A percentile compares a stretch with the other conserved stretches of the same genome.
Conservation (phyloP, 345 rosid species). For the Euphorbia pulcherrima region DNA sequence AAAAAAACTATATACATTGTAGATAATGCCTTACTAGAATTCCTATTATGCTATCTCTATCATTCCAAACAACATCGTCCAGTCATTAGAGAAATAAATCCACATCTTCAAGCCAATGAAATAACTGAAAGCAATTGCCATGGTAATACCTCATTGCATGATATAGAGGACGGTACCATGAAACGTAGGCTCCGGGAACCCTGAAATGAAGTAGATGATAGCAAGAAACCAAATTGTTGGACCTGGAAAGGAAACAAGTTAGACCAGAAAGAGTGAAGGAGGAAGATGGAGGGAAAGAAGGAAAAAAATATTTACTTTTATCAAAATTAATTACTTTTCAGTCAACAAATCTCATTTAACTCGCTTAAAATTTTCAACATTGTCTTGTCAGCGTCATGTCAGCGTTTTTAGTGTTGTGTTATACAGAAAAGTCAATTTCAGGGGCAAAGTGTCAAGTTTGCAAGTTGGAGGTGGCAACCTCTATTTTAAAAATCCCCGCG, state of each 20-base stretch:
- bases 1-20: neutral
- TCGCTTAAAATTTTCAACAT: too few relatives aligned
- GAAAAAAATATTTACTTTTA: too few relatives aligned
- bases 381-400: too few relatives aligned
- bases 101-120: neutral
- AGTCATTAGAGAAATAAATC: conserved; percentile 2
- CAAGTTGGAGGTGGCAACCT: too few relatives aligned
- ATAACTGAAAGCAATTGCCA: neutral
- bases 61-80: too few relatives aligned
- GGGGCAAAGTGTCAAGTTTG: too few relatives aligned
- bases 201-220: conserved; percentile 77
- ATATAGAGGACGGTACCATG: conserved; percentile 96
- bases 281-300: too few relatives aligned
- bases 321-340: too few relatives aligned
- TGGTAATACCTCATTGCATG: conserved; percentile 82
- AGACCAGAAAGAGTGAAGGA: conserved; percentile 39
- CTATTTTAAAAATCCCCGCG: too few relatives aligned
- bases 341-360: too few relatives aligned
- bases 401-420: too few relatives aligned
- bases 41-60: neutral
- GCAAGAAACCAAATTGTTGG: conserved; percentile 94
- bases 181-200: conserved; percentile 86
- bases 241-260: conserved; percentile 41
- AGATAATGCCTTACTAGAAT: neutral
- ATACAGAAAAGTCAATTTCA: too few relatives aligned